phyloP scores from a whole-genome alignment of 768 basidiomycete species.

The Mycena venus region DNA sequence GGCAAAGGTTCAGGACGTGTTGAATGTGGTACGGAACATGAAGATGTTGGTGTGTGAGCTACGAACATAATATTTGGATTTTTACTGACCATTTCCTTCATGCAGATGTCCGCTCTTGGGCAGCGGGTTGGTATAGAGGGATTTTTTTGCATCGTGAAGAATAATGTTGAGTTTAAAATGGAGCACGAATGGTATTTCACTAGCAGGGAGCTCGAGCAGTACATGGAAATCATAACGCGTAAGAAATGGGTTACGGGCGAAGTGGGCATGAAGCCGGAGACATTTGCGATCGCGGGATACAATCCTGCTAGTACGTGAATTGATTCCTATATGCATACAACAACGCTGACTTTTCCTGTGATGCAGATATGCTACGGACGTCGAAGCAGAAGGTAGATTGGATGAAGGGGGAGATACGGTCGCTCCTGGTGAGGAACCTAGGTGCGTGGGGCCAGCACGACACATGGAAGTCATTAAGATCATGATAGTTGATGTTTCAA shows the following conservation, averaged over 20 bases:
- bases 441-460: not conserved
- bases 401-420: not conserved
- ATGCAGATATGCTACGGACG: not conserved
- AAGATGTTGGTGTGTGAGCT: slow-evolving; percentile 19
- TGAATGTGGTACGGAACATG: slow-evolving; percentile 11
- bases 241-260: slow-evolving; percentile 20
- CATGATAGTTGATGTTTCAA: not conserved
- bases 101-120: slow-evolving; percentile 21
- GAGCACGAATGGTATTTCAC: slow-evolving; percentile 40
- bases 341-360: not conserved
- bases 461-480: not conserved
- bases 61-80: not conserved
- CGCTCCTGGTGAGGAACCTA: not conserved
- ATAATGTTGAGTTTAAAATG: slow-evolving; percentile 28
- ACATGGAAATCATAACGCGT: slow-evolving; percentile 31
- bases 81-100: not conserved
- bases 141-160: slow-evolving; percentile 41
- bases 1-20: slow-evolving; percentile 23
- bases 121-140: slow-evolving; percentile 36
- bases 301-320: slow-evolving; percentile 18
- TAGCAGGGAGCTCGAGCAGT: slow-evolving; percentile 14
- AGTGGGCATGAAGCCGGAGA: slow-evolving; percentile 27
- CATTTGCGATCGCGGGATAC: slow-evolving; percentile 32
- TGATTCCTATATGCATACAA: not conserved
- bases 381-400: not conserved